Evolutionary conservation across 192 early-diverging fungal species (phyloP), one percentile per base, ranked within the genome.

Genomic region (Coemansia sp.): DNA sequence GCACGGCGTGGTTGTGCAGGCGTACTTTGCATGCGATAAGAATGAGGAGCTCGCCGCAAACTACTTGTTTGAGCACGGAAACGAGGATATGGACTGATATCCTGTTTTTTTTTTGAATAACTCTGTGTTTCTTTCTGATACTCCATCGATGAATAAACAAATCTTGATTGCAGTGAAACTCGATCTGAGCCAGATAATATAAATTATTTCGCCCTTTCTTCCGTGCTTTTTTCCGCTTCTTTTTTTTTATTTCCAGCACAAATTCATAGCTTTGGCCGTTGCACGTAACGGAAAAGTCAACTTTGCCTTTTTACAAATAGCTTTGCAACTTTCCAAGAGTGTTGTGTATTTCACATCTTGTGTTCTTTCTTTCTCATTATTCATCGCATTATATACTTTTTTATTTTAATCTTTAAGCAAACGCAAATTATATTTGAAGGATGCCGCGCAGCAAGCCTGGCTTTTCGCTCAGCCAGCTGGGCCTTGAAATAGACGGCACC

Each of bases 11-110:
- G 97, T 88, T 40, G 87, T 96, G 61, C 91, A 97, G 79, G 97
- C 97, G 29, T 99, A 87, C 83, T 87, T 99, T 82, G 92, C 93
- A 15, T 99, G 97, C 72, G 97, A 99, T 62, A 95, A 95, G 77
- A 94, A 97, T 79, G 97, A 99, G 84, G 92, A 99, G 73, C 74
- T 96, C 70, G 92, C 97, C 1, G 97, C 95, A 17, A 97, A 97
- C 79, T 97, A 92, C 74, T 69, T 99, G 72, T 95, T 97, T 79
- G 94, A 97, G 34, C 85, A 92, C 59, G 83, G 83, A 10, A 23
- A 80, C 46, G 88, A 92, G 15, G 86, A 89, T 14, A 67, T 67
- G 66, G 73, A 88, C 36, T 45, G 20, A 62, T 3, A 29, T 29
- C 29, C 29, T 29, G 22, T 63, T 41, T 58, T 53, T 14, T 22